Conservation (phyloP, 768 basidiomycete genomes). For the Dentipellis sp. region DNA sequence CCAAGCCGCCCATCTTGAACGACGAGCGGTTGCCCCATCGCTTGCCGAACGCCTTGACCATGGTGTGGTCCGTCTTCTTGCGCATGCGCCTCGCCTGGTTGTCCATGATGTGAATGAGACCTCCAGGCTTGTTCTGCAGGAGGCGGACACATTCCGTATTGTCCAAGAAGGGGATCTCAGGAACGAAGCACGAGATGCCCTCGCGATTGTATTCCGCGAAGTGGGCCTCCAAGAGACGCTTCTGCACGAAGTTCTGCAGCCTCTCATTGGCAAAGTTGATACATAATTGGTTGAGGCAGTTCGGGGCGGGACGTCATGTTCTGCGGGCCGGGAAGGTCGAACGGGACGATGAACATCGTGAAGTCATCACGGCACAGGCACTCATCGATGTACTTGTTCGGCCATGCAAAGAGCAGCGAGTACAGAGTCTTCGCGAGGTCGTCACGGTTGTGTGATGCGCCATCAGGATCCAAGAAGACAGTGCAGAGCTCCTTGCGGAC, state of each 20-base stretch:
- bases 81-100: constrained; percentile 81
- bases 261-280: constrained; percentile 96
- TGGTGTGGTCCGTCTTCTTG: constrained; percentile 89
- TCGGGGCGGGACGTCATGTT: constrained; percentile 80
- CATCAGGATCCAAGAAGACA: constrained; percentile 90
- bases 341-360: constrained; percentile 81
- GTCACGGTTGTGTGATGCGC: constrained; percentile 87
- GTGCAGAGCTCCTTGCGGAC: constrained; percentile 95
- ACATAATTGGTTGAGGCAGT: constrained; percentile 94
- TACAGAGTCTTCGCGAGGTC: constrained; percentile 92
- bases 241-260: constrained; percentile 75
- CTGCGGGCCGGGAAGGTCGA: constrained; percentile 91
- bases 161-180: constrained; percentile 75
- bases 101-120: constrained; percentile 95
- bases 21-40: constrained; percentile 90
- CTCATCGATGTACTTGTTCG: constrained; percentile 94
- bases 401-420: constrained; percentile 90
- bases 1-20: constrained; percentile 74
- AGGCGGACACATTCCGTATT: constrained; percentile 86
- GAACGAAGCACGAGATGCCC: constrained; percentile 63
- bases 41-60: constrained; percentile 92
- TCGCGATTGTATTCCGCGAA: constrained; percentile 79
- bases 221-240: constrained; percentile 70
- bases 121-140: constrained; percentile 79
- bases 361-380: constrained; percentile 93